Conservation (phyloP, 1,284 basidiomycete genomes). For the Microbotryum violaceum region DNA sequence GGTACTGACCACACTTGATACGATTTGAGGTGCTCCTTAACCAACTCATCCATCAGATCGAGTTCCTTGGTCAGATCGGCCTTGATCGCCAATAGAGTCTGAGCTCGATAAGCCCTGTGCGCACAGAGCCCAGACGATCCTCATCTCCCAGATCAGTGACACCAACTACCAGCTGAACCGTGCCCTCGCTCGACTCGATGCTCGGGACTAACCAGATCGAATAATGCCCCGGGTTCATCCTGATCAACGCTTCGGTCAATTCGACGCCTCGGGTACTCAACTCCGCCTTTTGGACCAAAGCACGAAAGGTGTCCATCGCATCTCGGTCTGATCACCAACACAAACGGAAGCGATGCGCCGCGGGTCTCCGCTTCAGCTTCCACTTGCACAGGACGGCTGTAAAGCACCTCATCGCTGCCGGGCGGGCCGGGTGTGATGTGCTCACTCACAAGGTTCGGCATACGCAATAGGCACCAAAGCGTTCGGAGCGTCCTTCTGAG, state of each 20-base stretch:
- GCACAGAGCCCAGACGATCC: no score
- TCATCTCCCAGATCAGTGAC: no score
- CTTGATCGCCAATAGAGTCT: conserved; percentile 62
- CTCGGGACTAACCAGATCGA: conserved; percentile 65
- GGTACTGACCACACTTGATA: conserved; percentile 78
- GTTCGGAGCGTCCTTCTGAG: conserved; percentile 68
- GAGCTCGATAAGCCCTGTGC: conserved; percentile 84
- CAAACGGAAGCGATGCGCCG: not conserved
- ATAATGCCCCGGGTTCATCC: conserved; percentile 85
- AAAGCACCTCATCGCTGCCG: no score
- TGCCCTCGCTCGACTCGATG: not conserved
- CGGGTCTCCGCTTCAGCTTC: no score
- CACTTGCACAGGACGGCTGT: not conserved
- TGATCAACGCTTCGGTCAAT: conserved; percentile 75
- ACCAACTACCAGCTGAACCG: not conserved
- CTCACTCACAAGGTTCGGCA: conserved; percentile 63
- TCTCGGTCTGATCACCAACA: conserved; percentile 65
- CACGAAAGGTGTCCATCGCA: conserved; percentile 84
- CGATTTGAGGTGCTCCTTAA: conserved; percentile 72
- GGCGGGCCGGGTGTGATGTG: not conserved
- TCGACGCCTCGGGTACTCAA: conserved; percentile 68
- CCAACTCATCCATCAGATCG: conserved; percentile 71
- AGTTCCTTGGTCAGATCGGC: conserved; percentile 66
- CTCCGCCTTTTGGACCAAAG: conserved; percentile 65
- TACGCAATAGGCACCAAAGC: conserved; percentile 86